Base-by-base conservation (phyloP, 148 eudicot species). In the Heliosperma pusillum region DNA sequence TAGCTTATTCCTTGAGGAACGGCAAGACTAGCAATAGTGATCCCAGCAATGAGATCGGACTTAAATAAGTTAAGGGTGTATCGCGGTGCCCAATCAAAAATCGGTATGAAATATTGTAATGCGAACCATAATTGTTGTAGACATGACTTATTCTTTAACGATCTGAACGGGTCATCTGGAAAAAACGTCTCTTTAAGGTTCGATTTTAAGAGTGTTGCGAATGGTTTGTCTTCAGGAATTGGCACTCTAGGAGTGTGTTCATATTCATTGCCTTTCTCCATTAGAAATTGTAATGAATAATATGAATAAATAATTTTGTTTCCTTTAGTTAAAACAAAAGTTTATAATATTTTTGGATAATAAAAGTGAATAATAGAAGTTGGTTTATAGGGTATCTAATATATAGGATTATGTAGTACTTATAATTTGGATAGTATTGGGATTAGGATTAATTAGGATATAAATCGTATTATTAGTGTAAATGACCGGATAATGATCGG, bases 1-100 rank as follows among this genome's bases (percentile, higher is more conserved):
- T 89, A 89, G 70, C 94, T 89, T 56, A 89, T 89, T 19, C 94
- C 94, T 71, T 89, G 94, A 60, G 91, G 94, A 72, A 89, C 83
- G 17, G 91, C 94, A 24, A 89, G 89, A 60, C 91, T 89, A 30
- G 94, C 89, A 59, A 89, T 85, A 53, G 94, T 89, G 50, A 89
- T 82, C 1, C 94, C 94, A 11, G 94, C 84, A 1, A 89, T 70
- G 12, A 89, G 55, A 78, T 89, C 91, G 8, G 89, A 78, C 50
- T 68, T 89, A 16, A 89, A 82, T 70, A 75, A 86, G 5, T 69
- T 50, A 17, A 86, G 69, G 3, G 66, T 83, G 66, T 89, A 89
- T 0, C 79, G 85, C 2, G 94, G 89, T 17, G 87, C 91, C 94
- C 94, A 89, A 57, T 86, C 88, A 3, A 88, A 71, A 20, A 89